A percentile compares a stretch with the other conserved stretches of the same genome.
These are phyloP conservation scores for Mycena sp. DNA, from an alignment of 1,284 basidiomycete genomes.

Conservation along the genomic window DNA sequence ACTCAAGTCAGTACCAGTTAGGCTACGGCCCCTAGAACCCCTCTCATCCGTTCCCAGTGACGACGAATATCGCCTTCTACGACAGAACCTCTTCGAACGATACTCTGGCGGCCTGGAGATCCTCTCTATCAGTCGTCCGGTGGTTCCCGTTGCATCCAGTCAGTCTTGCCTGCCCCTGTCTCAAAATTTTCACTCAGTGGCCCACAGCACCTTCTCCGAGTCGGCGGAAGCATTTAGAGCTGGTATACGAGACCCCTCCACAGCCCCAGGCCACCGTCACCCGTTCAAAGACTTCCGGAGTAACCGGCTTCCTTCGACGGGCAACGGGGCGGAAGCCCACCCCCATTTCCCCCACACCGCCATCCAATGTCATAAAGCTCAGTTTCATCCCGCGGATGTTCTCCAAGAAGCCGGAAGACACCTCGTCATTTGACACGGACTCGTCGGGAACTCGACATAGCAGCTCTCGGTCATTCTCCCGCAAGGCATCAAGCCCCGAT, in stretches of 20 bases:
- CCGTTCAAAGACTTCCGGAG: constrained; percentile 58
- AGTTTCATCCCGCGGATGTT: constrained; percentile 36
- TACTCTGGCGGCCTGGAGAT: constrained; percentile 40
- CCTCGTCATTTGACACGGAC: constrained; percentile 22
- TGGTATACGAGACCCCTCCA: constrained; percentile 27
- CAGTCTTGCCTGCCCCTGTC: neutral
- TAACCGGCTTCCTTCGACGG: constrained; percentile 66
- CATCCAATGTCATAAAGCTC: constrained; percentile 28
- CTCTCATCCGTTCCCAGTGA: constrained; percentile 43
- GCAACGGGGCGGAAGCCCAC: constrained; percentile 52
- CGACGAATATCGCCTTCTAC: constrained; percentile 58
- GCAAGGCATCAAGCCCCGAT: constrained; percentile 1
- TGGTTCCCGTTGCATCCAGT: constrained; percentile 1
- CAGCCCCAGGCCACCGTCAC: constrained; percentile 43
- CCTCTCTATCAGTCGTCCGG: constrained; percentile 36
- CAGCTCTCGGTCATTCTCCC: constrained; percentile 15
- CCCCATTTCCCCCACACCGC: constrained; percentile 36
- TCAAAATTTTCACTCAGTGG: neutral
- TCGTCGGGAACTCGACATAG: constrained; percentile 23
- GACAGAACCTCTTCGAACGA: constrained; percentile 55
- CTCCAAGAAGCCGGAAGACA: constrained; percentile 21
- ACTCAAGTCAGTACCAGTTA: constrained; percentile 46
- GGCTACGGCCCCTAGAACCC: neutral
- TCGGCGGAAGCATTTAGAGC: constrained; percentile 31
- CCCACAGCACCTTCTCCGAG: constrained; percentile 11